Evolutionary conservation across 768 basidiomycete species (phyloP).

Genomic region (Candolleomyces aberdarensis): DNA sequence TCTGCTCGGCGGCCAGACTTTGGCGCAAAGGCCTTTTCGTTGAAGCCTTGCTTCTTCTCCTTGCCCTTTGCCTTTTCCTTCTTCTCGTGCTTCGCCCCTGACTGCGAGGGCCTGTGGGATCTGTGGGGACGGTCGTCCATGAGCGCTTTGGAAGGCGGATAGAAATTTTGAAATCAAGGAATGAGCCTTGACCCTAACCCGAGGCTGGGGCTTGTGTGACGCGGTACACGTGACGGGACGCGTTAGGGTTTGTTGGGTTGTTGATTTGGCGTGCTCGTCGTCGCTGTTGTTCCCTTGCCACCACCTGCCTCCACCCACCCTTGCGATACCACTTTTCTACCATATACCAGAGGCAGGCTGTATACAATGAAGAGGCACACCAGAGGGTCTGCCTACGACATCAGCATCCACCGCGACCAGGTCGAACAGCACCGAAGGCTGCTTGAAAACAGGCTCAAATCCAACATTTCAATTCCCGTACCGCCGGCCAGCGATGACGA

Average conservation of each 20-base stretch:
- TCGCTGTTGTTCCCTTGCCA: conserved; percentile 16
- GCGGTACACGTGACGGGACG: conserved; percentile 23
- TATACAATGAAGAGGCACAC: conserved; percentile 33
- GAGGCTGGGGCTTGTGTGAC: not conserved
- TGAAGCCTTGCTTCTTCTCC: conserved; percentile 73
- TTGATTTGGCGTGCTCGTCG: conserved; percentile 20
- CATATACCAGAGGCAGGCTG: too few species aligned
- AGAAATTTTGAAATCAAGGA: conserved; percentile 4
- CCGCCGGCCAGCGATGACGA: conserved; percentile 46
- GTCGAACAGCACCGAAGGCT: conserved; percentile 74
- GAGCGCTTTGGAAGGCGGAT: conserved; percentile 1
- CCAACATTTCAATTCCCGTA: conserved; percentile 67
- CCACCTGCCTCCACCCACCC: conserved; percentile 3
- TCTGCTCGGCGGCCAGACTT: conserved; percentile 89
- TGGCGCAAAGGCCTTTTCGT: conserved; percentile 96
- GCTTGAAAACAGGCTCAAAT: conserved; percentile 75
- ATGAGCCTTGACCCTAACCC: not conserved
- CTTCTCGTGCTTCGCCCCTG: conserved; percentile 73
- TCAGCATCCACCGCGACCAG: conserved; percentile 65
- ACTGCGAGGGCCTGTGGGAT: conserved; percentile 71
- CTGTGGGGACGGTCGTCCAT: conserved; percentile 84
- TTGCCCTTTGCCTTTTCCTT: conserved; percentile 69
- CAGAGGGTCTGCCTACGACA: conserved; percentile 33
- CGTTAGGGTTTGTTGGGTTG: too few species aligned
- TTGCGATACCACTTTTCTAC: conserved; percentile 20